Evolutionary conservation across 768 basidiomycete genomes (phyloP).

Genomic region (Butyriboletus loyo): DNA sequence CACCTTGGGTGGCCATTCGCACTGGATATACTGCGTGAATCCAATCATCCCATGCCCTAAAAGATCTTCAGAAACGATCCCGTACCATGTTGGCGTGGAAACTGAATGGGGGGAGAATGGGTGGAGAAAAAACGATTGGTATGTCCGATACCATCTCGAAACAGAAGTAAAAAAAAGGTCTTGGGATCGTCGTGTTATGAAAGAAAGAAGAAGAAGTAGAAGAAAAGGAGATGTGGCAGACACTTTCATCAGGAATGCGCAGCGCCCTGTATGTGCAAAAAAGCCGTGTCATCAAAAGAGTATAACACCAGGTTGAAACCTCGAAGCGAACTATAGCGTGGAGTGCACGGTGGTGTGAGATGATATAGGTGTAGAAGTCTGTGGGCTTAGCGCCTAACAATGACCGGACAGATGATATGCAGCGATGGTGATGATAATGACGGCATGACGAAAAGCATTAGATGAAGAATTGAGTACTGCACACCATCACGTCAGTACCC

Average conservation of each 20-base stretch:
- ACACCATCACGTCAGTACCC: neutral
- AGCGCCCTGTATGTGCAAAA: constrained; percentile 27
- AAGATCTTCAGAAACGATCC: constrained; percentile 10
- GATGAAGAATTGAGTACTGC: constrained; percentile 86
- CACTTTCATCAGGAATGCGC: constrained; percentile 31
- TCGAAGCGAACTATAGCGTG: constrained; percentile 19
- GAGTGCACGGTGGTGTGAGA: constrained; percentile 11
- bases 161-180: constrained; percentile 3
- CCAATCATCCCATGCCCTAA: constrained; percentile 10
- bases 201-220: neutral
- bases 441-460: constrained; percentile 38
- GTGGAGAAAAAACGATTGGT: constrained; percentile 14
- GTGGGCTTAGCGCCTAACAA: constrained; percentile 30
- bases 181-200: neutral
- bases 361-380: constrained; percentile 26
- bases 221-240: constrained; percentile 6
- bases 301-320: constrained; percentile 25
- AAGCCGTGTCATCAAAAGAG: constrained; percentile 20
- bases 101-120: neutral
- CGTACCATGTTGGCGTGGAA: constrained; percentile 9
- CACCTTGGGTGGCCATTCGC: neutral
- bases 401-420: constrained; percentile 26
- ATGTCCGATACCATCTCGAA: constrained; percentile 16
- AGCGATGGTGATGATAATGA: constrained; percentile 22
- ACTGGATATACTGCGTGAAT: constrained; percentile 7